Conservation (phyloP, 495 filamentous ascomycete genomes). For the Cairneyella variabilis region DNA sequence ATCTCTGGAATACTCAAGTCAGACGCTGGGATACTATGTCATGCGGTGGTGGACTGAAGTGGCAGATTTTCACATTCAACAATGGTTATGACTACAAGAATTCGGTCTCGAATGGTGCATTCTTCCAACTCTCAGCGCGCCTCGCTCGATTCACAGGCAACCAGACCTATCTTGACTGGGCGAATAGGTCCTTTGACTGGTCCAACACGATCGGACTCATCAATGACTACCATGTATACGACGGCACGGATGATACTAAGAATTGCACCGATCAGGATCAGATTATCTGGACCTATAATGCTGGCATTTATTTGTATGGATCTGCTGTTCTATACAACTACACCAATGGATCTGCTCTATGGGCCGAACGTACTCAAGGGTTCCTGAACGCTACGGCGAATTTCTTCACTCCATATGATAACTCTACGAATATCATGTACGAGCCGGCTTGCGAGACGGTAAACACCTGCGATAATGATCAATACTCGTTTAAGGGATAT, state of each 20-base stretch:
- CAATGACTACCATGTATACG: conserved; percentile 61
- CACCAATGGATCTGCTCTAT: conserved; percentile 30
- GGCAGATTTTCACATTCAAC: conserved; percentile 83
- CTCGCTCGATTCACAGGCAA: conserved; percentile 76
- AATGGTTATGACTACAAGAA: conserved; percentile 82
- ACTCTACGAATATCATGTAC: conserved; percentile 56
- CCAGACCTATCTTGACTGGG: conserved; percentile 74
- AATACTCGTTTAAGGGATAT: conserved; percentile 84
- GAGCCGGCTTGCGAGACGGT: conserved; percentile 70
- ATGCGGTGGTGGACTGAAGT: conserved; percentile 72
- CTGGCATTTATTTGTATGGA: conserved; percentile 65
- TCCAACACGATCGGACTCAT: conserved; percentile 59
- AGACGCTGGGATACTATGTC: conserved; percentile 64
- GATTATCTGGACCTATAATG: conserved; percentile 75
- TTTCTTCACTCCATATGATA: conserved; percentile 53
- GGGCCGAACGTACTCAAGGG: conserved; percentile 19
- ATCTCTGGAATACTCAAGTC: conserved; percentile 70
- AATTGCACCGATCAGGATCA: conserved; percentile 60
- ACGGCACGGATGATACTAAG: conserved; percentile 59
- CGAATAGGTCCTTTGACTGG: conserved; percentile 72
- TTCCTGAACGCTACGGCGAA: conserved; percentile 23
- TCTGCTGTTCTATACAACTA: conserved; percentile 68
- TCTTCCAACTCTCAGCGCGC: conserved; percentile 79
- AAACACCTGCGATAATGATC: conserved; percentile 65
- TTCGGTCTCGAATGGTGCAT: conserved; percentile 70